Percentiles rank a stretch among this genome's conserved stretches.
Evolutionary conservation across 371 early-diverging fungal genomes (phyloP).

Genomic region (Lichtheimia ramosa): DNA sequence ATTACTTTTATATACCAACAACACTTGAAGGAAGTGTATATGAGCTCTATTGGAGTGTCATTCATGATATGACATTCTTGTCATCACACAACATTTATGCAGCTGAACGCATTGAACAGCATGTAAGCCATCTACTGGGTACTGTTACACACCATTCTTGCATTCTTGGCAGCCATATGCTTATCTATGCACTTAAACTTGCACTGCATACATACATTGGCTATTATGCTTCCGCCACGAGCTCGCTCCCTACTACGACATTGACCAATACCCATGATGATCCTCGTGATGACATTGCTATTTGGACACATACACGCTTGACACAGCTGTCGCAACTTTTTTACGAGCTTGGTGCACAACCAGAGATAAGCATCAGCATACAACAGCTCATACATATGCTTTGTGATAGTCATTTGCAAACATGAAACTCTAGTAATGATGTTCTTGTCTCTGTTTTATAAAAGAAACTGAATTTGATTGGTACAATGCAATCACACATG

Average conservation of each 20-base stretch:
- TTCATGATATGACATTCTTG: not conserved
- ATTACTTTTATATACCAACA: not conserved
- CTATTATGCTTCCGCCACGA: not conserved
- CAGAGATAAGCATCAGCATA: not conserved
- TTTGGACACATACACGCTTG: not conserved
- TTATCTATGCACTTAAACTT: not conserved
- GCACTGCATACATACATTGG: not conserved
- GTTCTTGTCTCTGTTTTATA: not conserved
- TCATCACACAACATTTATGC: not conserved
- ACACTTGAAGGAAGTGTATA: not conserved
- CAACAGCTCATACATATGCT: constrained; percentile 2
- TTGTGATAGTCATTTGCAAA: not conserved
- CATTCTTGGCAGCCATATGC: not conserved
- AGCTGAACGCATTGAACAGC: not conserved
- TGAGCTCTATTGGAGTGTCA: not conserved
- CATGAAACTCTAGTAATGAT: not conserved
- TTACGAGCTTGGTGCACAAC: not conserved
- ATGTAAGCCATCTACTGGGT: not conserved
- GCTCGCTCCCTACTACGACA: not conserved
- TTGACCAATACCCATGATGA: no score
- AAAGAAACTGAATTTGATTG: no score
- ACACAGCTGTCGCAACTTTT: not conserved
- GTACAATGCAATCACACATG: no score
- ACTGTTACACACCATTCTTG: not conserved
- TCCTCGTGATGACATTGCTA: not conserved